A percentile compares a stretch with the other conserved stretches of the same genome.
Conservation (phyloP, 2,329 filamentous ascomycete genomes). For the Akanthomyces uredinophilus region DNA sequence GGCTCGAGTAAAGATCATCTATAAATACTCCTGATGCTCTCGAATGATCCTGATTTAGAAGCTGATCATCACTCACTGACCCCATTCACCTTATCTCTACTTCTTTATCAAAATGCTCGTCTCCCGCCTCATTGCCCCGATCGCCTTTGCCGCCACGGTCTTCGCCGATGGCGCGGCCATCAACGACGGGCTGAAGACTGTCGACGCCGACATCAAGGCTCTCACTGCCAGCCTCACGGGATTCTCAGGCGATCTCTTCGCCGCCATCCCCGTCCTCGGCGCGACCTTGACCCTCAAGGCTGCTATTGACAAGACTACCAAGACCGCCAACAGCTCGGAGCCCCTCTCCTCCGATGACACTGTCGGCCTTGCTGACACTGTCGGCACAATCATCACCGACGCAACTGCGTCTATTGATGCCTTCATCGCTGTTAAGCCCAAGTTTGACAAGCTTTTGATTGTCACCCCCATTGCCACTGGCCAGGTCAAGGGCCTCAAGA, state of each 20-base stretch:
- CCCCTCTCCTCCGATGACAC: conserved; percentile 7
- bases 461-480: conserved; percentile 7
- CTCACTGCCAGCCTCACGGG: not conserved
- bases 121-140: not conserved
- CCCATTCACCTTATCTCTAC: not conserved
- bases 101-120: not conserved
- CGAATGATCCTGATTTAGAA: not conserved
- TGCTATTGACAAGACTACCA: not conserved
- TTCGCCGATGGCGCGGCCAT: conserved; percentile 9
- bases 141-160: conserved; percentile 7
- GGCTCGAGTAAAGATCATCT: not conserved
- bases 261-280: conserved; percentile 3
- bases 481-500: conserved; percentile 9
- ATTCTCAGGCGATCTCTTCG: conserved; percentile 11
- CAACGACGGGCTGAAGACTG: not conserved
- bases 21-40: not conserved
- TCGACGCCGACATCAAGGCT: not conserved
- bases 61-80: not conserved
- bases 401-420: conserved; percentile 3
- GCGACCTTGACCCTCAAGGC: not conserved
- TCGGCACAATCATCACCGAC: not conserved
- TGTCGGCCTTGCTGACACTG: not conserved
- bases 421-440: conserved; percentile 10
- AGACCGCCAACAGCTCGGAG: not conserved
- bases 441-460: conserved; percentile 10